These are phyloP conservation scores for Neurospora pannonica DNA, from an alignment of 495 filamentous ascomycete genomes.

Conservation along the genomic window DNA sequence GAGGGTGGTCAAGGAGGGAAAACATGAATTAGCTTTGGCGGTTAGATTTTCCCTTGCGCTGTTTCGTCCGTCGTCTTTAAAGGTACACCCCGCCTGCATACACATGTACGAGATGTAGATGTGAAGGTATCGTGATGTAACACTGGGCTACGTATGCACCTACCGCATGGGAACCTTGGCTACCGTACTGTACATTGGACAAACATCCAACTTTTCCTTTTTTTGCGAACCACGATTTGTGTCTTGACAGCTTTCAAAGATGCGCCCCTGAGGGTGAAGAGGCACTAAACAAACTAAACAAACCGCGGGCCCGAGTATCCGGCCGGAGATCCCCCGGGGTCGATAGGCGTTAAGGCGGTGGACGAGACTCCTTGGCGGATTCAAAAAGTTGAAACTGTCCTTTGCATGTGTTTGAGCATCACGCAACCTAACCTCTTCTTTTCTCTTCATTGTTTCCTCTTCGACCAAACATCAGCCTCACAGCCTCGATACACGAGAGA, in stretches of 20 bases:
- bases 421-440: neutral
- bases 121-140: neutral
- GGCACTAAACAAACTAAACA: neutral
- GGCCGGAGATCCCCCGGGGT: neutral
- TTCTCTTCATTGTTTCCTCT: neutral
- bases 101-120: neutral
- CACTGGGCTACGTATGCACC: neutral
- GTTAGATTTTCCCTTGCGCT: neutral
- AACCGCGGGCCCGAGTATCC: neutral
- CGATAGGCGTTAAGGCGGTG: neutral
- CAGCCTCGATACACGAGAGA: neutral
- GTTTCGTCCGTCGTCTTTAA: neutral
- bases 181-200: neutral
- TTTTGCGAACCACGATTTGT: neutral
- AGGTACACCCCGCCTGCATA: neutral
- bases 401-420: neutral
- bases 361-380: neutral
- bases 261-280: neutral
- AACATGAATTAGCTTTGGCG: neutral
- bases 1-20: neutral
- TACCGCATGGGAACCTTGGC: neutral
- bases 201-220: neutral
- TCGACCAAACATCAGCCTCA: neutral
- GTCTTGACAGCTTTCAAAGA: neutral
- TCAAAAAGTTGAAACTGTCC: neutral